Evolutionary conservation across 257 asterid species (phyloP).

Genomic region (Jaltomata sinuosa): DNA sequence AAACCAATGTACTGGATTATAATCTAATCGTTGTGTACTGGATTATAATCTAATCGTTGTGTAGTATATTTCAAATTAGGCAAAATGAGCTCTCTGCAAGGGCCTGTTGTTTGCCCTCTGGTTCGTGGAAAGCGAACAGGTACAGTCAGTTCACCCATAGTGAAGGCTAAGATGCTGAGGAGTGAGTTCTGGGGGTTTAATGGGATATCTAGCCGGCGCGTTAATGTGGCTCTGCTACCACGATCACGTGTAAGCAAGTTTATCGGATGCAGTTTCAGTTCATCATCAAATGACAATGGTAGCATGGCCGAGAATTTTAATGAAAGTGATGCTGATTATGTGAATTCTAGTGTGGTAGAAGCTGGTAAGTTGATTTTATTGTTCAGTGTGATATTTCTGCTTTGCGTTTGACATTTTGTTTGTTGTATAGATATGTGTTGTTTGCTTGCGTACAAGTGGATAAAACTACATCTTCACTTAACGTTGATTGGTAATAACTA

Average conservation of each 20-base stretch:
- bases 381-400: neutral
- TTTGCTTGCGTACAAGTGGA: neutral
- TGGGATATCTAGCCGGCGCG: constrained; percentile 10
- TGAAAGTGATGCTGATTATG: constrained; percentile 74
- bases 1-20: neutral
- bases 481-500: neutral
- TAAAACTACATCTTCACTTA: neutral
- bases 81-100: constrained; percentile 14
- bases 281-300: constrained; percentile 83
- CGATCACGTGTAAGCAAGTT: constrained; percentile 20
- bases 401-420: neutral
- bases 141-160: constrained; percentile 25
- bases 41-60: neutral
- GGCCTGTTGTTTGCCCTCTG: constrained; percentile 62
- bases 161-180: constrained; percentile 34
- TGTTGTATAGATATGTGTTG: neutral
- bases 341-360: constrained; percentile 78
- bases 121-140: constrained; percentile 46
- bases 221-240: constrained; percentile 11
- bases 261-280: constrained; percentile 57
- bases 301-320: constrained; percentile 70
- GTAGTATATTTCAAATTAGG: neutral
- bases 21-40: neutral
- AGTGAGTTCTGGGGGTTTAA: constrained; percentile 49
- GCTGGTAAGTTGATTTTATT: constrained; percentile 47